These are phyloP conservation scores for Ceratobasidium sp. DNA, from an alignment of 1,284 basidiomycete genomes.

Conservation along the genomic window DNA sequence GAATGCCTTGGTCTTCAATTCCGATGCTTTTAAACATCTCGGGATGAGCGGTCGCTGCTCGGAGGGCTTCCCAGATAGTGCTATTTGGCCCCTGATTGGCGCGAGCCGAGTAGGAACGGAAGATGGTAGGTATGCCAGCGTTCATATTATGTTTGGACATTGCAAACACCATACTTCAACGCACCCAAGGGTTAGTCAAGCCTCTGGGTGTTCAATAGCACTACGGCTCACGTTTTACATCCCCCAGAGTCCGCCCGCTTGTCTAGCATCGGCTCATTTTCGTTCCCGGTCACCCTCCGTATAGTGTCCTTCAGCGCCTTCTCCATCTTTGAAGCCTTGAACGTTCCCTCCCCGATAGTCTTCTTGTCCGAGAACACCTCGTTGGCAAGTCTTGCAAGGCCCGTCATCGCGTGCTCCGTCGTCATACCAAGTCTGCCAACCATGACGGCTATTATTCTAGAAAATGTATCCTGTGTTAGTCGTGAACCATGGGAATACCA, in stretches of 20 bases:
- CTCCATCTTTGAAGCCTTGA: slow-evolving; percentile 30
- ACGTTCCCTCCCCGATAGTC: background rate
- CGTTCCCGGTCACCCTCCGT: background rate
- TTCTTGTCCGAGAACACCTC: slow-evolving; percentile 20
- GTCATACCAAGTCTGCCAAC: slow-evolving; percentile 11
- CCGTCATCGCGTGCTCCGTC: background rate
- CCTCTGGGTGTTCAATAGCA: background rate
- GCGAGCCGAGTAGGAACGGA: background rate
- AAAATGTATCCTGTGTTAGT: background rate
- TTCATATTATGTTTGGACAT: slow-evolving; percentile 20
- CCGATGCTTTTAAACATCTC: slow-evolving; percentile 20
- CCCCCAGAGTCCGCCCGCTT: background rate
- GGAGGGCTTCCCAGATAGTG: slow-evolving; percentile 24
- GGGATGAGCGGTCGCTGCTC: slow-evolving; percentile 25
- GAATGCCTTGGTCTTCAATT: background rate
- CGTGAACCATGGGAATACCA: background rate
- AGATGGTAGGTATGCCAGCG: slow-evolving; percentile 16
- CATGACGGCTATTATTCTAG: slow-evolving; percentile 55
- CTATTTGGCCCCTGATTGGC: background rate
- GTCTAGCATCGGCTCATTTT: slow-evolving; percentile 1
- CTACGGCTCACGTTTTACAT: slow-evolving; percentile 7
- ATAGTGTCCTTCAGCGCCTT: background rate
- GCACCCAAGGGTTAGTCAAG: background rate
- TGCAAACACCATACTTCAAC: slow-evolving; percentile 16
- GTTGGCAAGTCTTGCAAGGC: background rate